Conservation (phyloP, 116 monocot genomes). For the Papilionanthe hybrid region DNA sequence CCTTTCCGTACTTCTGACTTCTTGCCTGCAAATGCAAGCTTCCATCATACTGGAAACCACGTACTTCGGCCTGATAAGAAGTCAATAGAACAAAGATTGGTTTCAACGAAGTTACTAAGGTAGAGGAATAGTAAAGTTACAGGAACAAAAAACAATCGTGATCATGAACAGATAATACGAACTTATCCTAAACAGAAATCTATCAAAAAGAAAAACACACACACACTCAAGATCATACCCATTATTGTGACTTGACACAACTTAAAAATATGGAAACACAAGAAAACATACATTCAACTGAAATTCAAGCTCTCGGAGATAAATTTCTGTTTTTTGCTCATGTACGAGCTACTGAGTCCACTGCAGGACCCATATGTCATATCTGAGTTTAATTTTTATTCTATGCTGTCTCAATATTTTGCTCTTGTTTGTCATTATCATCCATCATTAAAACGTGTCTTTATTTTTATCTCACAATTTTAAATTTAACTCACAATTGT, state of each 20-base stretch:
- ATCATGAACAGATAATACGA: not conserved
- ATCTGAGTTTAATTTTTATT: no score
- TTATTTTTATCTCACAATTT: no score
- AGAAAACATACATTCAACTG: not conserved
- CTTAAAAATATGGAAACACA: not conserved
- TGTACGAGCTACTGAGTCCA: no score
- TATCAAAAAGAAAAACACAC: not conserved
- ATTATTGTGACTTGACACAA: not conserved
- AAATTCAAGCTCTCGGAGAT: not conserved
- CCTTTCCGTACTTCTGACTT: slow-evolving; percentile 99
- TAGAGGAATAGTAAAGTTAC: not conserved
- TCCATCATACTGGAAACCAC: slow-evolving; percentile 96
- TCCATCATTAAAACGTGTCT: no score
- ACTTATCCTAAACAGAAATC: not conserved
- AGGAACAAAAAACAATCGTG: not conserved
- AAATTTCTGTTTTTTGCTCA: no score
- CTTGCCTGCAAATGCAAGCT: slow-evolving; percentile 96
- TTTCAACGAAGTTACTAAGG: not conserved
- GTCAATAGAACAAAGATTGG: not conserved
- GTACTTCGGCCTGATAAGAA: slow-evolving; percentile 82
- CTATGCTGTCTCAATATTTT: no score
- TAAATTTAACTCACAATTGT: no score
- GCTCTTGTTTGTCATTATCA: no score
- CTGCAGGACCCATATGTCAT: no score
- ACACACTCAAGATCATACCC: not conserved